Evolutionary conservation across 75 land plant genomes (phyloP).

Genomic region (Selaginella moellendorffii): DNA sequence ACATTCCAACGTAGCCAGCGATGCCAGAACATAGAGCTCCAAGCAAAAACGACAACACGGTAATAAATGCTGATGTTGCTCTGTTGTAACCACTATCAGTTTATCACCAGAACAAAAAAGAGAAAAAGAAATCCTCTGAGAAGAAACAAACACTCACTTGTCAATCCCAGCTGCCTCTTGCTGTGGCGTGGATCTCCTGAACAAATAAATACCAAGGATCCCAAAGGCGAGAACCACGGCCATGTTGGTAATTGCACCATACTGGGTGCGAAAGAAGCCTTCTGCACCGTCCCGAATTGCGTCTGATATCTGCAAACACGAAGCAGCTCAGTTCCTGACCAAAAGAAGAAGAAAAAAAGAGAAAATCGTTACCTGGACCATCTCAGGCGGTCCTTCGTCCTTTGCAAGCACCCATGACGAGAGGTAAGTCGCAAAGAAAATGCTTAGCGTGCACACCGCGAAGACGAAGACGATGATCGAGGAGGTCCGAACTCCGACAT

Average conservation of each 20-base stretch:
- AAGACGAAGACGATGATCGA: conserved; percentile 87
- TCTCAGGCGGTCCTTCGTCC: conserved; percentile 99
- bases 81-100: conserved; percentile 10
- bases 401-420: conserved; percentile 91
- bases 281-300: conserved; percentile 99
- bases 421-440: conserved; percentile 65
- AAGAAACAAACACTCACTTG: conserved; percentile 32
- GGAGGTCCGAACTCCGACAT: conserved; percentile 73
- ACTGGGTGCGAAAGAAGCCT: conserved; percentile 96
- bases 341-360: neutral
- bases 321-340: neutral
- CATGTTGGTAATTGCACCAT: conserved; percentile 97
- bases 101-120: too few species aligned
- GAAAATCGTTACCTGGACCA: conserved; percentile 37
- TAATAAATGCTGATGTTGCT: conserved; percentile 1
- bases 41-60: conserved; percentile 16
- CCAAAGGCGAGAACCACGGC: conserved; percentile 60
- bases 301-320: conserved; percentile 71
- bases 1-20: conserved; percentile 8
- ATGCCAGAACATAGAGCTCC: conserved; percentile 1
- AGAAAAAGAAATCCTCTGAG: too few species aligned
- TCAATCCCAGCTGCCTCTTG: conserved; percentile 83
- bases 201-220: conserved; percentile 65
- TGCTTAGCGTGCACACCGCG: conserved; percentile 62
- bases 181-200: conserved; percentile 73